phyloP scores from a whole-genome alignment of 495 filamentous ascomycete genomes.

The Achaetomiella virescens region DNA sequence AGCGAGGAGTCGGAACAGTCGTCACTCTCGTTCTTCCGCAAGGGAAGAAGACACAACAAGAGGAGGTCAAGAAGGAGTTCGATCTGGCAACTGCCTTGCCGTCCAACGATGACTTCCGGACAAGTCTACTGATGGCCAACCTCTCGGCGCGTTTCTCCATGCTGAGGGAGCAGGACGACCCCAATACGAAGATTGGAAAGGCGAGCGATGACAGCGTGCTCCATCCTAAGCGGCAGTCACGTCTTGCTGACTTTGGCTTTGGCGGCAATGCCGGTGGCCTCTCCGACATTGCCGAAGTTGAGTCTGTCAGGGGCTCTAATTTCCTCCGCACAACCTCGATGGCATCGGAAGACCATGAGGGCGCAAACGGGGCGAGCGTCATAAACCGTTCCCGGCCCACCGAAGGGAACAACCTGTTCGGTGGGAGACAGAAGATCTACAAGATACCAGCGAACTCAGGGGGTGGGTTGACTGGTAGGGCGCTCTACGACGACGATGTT shows the following conservation, averaged over 20 bases:
- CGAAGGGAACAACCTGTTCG: slow-evolving; percentile 92
- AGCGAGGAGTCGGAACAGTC: slow-evolving; percentile 47
- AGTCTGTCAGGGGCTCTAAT: slow-evolving; percentile 59
- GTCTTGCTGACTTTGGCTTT: slow-evolving; percentile 51
- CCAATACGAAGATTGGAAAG: slow-evolving; percentile 78
- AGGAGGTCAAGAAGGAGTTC: slow-evolving; percentile 57
- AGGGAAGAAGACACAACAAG: slow-evolving; percentile 51
- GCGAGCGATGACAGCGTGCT: slow-evolving; percentile 91
- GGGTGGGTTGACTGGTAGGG: slow-evolving; percentile 58
- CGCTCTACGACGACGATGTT: slow-evolving; percentile 82
- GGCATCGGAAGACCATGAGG: slow-evolving; percentile 62
- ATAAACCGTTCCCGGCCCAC: slow-evolving; percentile 78
- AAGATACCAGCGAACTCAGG: slow-evolving; percentile 62
- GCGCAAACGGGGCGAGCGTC: slow-evolving; percentile 51
- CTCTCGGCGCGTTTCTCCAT: slow-evolving; percentile 95
- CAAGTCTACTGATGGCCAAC: slow-evolving; percentile 91
- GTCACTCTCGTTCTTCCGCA: slow-evolving; percentile 45
- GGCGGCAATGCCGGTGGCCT: slow-evolving; percentile 49
- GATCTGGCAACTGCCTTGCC: slow-evolving; percentile 72
- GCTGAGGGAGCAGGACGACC: slow-evolving; percentile 89
- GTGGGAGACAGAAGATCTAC: slow-evolving; percentile 93
- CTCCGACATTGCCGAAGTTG: slow-evolving; percentile 82
- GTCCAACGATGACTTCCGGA: slow-evolving; percentile 86
- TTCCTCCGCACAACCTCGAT: slow-evolving; percentile 47
- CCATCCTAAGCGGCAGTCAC: slow-evolving; percentile 71